Evolutionary conservation across 2,329 filamentous ascomycete genomes (phyloP), one percentile per base, ranked within the genome.

Genomic region (Coniochaeta hoffmannii): DNA sequence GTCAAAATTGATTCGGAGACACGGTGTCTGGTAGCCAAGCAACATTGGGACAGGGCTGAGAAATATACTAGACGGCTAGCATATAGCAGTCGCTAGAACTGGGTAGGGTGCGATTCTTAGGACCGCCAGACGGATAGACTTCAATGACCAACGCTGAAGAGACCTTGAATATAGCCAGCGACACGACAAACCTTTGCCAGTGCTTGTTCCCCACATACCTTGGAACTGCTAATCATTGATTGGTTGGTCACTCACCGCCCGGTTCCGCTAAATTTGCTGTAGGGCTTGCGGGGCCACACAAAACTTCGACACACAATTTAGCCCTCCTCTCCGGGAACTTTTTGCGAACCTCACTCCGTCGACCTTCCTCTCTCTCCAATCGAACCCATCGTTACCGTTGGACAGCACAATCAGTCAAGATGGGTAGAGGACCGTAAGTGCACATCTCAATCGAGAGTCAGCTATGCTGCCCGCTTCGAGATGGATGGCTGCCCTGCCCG

Each of bases 351-450:
- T 56, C 56, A 53, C 54, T 61, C 58, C 56, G 53, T n/a, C 26
- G 24, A 26, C 49, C 53, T 53, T 53, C 56, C 53, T 51, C 49
- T 51, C 31, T 19, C 32, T 51, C 49, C 7, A 51, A 59, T 57
- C 56, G 60, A 57, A 61, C 56, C 59, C 62, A 59, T 55, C 61
- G 64, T 63, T 59, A 63, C 60, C 60, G 65, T 65, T 62, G 64
- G 63, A 66, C 62, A 66, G 58, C 62, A 66, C 65, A 61, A 68
- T 65, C 66, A 66, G 71, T 58, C 69, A 76, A 72, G 59, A 76
- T 76, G 73, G 73, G 71, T 64, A 71, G 69, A 68, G 73, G 73
- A 75, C 80, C 80, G 79, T 83, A 76, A 80, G 79, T 72, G 9
- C 36, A 17, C 34, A 30, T 52, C 32, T 24, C 22, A 55, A 50